These are phyloP conservation scores for Penicillium alfredii DNA, from an alignment of 495 filamentous ascomycete genomes.

Conservation along the genomic window DNA sequence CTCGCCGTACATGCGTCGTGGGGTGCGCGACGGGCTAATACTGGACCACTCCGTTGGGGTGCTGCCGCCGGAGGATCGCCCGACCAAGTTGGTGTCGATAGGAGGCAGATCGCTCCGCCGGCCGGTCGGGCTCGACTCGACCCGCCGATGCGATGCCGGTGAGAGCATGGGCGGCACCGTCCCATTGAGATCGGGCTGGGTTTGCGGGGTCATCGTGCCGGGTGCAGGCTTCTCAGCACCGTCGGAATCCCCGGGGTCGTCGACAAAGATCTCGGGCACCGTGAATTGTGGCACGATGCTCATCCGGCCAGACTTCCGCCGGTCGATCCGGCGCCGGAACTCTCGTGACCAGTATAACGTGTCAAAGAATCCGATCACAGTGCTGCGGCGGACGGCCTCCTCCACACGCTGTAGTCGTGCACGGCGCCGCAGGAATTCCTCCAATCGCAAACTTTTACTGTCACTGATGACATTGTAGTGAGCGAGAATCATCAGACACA, in stretches of 20 bases:
- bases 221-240: constrained; percentile 15
- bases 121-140: constrained; percentile 23
- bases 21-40: constrained; percentile 39
- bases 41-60: constrained; percentile 43
- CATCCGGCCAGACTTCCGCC: constrained; percentile 66
- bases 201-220: constrained; percentile 19
- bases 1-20: constrained; percentile 28
- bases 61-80: constrained; percentile 23
- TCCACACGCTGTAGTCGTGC: constrained; percentile 92
- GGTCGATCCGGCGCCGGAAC: constrained; percentile 67
- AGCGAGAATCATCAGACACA: constrained; percentile 92
- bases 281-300: constrained; percentile 70
- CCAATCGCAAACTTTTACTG: constrained; percentile 86
- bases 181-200: constrained; percentile 12
- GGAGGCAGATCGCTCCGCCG: constrained; percentile 25
- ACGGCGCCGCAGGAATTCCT: constrained; percentile 90
- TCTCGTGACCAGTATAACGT: constrained; percentile 83
- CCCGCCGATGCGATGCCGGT: constrained; percentile 29
- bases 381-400: constrained; percentile 81
- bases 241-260: constrained; percentile 49
- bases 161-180: constrained; percentile 30
- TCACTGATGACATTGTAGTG: constrained; percentile 99
- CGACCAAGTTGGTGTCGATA: constrained; percentile 36
- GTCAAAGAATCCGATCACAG: constrained; percentile 93
- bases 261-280: constrained; percentile 87